Conservation (phyloP, 2,329 filamentous ascomycete genomes). For the Dothistroma pini region DNA sequence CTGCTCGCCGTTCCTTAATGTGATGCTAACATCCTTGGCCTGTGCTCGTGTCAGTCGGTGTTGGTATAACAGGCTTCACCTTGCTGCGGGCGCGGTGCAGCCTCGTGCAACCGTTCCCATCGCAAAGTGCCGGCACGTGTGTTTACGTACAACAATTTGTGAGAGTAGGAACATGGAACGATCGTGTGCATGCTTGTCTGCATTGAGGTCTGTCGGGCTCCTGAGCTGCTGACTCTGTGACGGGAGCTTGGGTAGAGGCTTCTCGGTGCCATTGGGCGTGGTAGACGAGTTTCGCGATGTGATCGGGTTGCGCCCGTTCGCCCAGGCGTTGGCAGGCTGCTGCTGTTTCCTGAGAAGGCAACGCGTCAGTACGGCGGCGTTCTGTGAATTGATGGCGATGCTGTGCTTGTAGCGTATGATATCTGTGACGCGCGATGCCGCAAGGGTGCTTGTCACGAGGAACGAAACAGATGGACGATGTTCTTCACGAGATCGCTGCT, state of each 20-base stretch:
- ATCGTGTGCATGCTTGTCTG: constrained; percentile 59
- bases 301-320: constrained; percentile 56
- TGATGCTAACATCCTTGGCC: constrained; percentile 55
- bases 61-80: not conserved
- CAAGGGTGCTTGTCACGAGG: not conserved
- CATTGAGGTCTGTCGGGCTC: constrained; percentile 46
- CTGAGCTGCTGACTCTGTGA: constrained; percentile 20
- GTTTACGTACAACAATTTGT: constrained; percentile 58
- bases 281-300: constrained; percentile 52
- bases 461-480: not conserved
- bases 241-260: constrained; percentile 25
- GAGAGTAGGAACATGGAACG: constrained; percentile 57
- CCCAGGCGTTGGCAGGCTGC: constrained; percentile 46
- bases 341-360: constrained; percentile 45
- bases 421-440: not conserved
- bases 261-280: constrained; percentile 54
- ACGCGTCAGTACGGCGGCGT: constrained; percentile 10
- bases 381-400: not conserved
- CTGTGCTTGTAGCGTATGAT: not conserved
- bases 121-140: not conserved
- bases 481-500: not conserved
- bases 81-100: not conserved
- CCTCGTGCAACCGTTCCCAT: constrained; percentile 36
- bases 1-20: constrained; percentile 58
- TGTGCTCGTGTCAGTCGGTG: constrained; percentile 31